phyloP scores from a whole-genome alignment of 2,329 filamentous ascomycete species.

The Lecanicillium sp. region DNA sequence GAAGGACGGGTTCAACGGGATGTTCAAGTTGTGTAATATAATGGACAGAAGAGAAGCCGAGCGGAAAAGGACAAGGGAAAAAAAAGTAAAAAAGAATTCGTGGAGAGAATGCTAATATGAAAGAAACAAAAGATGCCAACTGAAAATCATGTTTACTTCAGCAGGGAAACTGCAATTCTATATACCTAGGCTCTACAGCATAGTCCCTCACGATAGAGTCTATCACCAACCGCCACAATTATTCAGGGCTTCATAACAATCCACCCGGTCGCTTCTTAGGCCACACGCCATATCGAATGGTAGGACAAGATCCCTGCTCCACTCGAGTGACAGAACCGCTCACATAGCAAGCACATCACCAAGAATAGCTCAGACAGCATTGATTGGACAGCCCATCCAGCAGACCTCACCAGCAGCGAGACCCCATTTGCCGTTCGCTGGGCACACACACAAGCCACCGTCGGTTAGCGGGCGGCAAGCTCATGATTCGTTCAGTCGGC shows the following conservation, averaged over 20 bases:
- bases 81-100: too few species aligned
- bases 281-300: constrained; percentile 3
- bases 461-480: constrained; percentile 1
- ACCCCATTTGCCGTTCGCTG: background rate
- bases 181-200: background rate
- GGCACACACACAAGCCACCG: background rate
- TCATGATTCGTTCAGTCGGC: background rate
- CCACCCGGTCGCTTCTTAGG: background rate
- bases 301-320: constrained; percentile 1
- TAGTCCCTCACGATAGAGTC: background rate
- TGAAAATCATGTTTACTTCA: background rate
- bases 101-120: too few species aligned
- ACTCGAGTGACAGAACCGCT: constrained; percentile 6
- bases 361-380: background rate
- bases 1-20: background rate
- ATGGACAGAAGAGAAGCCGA: background rate
- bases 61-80: background rate
- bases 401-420: background rate
- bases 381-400: background rate
- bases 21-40: background rate
- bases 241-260: background rate
- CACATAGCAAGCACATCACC: background rate
- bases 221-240: background rate
- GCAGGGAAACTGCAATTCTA: constrained; percentile 1
- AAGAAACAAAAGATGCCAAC: background rate